phyloP scores from a whole-genome alignment of 2,329 filamentous ascomycete species.

The Xylariaceae sp. region DNA sequence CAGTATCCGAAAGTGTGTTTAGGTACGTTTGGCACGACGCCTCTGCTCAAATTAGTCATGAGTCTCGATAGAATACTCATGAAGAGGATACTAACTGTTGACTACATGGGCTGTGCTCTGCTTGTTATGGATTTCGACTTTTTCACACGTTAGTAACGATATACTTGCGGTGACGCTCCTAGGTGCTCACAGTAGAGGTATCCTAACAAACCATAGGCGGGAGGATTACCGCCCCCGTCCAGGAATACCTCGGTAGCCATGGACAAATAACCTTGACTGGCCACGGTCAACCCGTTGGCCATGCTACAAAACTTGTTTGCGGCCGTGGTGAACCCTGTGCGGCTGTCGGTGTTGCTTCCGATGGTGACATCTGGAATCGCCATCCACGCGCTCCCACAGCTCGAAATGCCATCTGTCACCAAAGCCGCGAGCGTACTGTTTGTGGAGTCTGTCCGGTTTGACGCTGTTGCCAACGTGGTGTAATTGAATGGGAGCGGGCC shows the following conservation, averaged over 20 bases:
- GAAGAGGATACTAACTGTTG: conserved; percentile 20
- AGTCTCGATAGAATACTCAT: conserved; percentile 2
- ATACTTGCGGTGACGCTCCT: neutral
- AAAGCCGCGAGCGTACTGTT: neutral
- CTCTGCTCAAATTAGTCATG: conserved; percentile 13
- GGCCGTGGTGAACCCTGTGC: conserved; percentile 26
- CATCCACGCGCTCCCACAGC: conserved; percentile 28
- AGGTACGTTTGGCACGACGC: conserved; percentile 26
- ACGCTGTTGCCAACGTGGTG: conserved; percentile 3
- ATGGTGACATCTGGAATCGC: conserved; percentile 26
- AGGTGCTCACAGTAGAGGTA: conserved; percentile 28
- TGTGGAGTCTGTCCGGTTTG: conserved; percentile 1
- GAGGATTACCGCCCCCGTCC: conserved; percentile 23
- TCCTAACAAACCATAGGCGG: conserved; percentile 27
- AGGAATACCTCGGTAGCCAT: conserved; percentile 31
- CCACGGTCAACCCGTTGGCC: conserved; percentile 22
- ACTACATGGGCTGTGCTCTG: conserved; percentile 22
- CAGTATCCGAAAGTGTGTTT: conserved; percentile 20
- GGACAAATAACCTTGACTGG: conserved; percentile 25
- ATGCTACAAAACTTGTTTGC: conserved; percentile 27
- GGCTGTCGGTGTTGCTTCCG: conserved; percentile 25
- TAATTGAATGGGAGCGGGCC: conserved; percentile 6
- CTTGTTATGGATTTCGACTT: conserved; percentile 33
- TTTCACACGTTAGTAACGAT: neutral
- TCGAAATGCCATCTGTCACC: conserved; percentile 27